A percentile compares a stretch with the other conserved stretches of the same genome.
Conservation (phyloP, 768 basidiomycete genomes). For the Leccinum subtestaceum region DNA sequence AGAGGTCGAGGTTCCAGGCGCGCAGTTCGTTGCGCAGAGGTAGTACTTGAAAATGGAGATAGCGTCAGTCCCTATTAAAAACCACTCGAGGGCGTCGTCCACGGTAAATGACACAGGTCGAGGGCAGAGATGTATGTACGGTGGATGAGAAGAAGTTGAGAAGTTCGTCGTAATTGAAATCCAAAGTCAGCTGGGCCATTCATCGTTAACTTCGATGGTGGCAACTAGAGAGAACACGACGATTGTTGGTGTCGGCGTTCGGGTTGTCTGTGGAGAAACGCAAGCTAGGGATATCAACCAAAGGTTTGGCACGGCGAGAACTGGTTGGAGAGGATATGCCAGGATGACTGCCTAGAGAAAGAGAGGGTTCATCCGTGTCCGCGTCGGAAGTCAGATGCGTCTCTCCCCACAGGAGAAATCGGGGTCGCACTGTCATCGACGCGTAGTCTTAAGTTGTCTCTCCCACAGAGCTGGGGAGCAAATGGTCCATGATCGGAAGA, state of each 20-base stretch:
- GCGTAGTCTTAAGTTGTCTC: constrained; percentile 67
- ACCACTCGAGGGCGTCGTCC: too few species aligned
- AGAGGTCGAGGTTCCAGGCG: too few species aligned
- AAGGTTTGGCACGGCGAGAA: constrained; percentile 37
- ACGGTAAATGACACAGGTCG: constrained; percentile 69
- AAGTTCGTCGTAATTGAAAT: constrained; percentile 82
- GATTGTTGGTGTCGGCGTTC: constrained; percentile 24
- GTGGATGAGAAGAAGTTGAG: constrained; percentile 91
- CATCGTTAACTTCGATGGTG: constrained; percentile 77
- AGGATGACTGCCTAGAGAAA: too few species aligned
- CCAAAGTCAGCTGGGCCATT: constrained; percentile 88
- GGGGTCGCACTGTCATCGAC: constrained; percentile 66
- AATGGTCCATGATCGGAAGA: constrained; percentile 68
- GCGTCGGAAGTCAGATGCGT: constrained; percentile 31
- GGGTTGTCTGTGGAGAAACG: constrained; percentile 26
- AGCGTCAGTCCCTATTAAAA: too few species aligned
- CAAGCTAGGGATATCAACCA: constrained; percentile 28
- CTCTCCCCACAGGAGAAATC: constrained; percentile 90
- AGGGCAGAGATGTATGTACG: constrained; percentile 78
- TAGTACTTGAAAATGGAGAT: too few species aligned
- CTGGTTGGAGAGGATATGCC: constrained; percentile 38
- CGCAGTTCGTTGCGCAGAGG: too few species aligned
- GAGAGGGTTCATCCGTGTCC: constrained; percentile 39
- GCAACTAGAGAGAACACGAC: constrained; percentile 73
- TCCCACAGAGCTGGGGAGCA: constrained; percentile 52